Percentiles rank a stretch among this genome's conserved stretches.
Evolutionary conservation across 2,329 filamentous ascomycete genomes (phyloP).

Genomic region (Phaeosphaeriaceae sp.): DNA sequence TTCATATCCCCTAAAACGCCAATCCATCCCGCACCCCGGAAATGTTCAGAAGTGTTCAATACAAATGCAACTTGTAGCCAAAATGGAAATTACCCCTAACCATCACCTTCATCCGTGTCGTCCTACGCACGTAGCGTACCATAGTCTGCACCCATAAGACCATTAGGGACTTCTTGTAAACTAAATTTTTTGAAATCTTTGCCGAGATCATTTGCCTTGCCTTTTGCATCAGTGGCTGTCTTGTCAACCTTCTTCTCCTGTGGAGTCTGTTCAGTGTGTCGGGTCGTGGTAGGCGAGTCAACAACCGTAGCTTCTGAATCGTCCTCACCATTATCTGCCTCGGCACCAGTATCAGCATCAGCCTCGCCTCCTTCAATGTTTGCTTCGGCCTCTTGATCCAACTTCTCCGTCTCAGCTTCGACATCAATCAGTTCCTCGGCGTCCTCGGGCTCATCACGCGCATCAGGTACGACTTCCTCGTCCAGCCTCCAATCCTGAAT

Average conservation of each 20-base stretch:
- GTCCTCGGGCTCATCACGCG: conserved; percentile 52
- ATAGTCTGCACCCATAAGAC: conserved; percentile 34
- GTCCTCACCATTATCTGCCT: conserved; percentile 29
- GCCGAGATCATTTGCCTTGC: conserved; percentile 23
- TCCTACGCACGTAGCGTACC: conserved; percentile 29
- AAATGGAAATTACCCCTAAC: neutral
- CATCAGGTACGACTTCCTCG: conserved; percentile 57
- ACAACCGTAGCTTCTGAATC: conserved; percentile 29
- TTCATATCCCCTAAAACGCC: neutral
- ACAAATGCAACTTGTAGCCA: conserved; percentile 19
- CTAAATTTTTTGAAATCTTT: conserved; percentile 37
- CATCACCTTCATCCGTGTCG: conserved; percentile 4
- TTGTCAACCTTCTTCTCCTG: conserved; percentile 6
- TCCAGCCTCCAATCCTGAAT: conserved; percentile 63
- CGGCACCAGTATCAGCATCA: conserved; percentile 20
- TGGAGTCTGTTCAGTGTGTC: neutral
- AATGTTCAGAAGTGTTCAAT: neutral
- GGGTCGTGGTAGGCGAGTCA: conserved; percentile 22
- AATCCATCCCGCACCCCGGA: neutral
- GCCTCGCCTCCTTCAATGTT: conserved; percentile 39
- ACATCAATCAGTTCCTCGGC: conserved; percentile 45
- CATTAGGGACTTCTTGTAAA: conserved; percentile 38
- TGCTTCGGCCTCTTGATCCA: conserved; percentile 40
- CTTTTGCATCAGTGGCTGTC: conserved; percentile 7
- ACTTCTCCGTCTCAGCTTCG: conserved; percentile 45